phyloP scores from a whole-genome alignment of 2,329 filamentous ascomycete genomes.

The Neopestalotiopsis sp. region DNA sequence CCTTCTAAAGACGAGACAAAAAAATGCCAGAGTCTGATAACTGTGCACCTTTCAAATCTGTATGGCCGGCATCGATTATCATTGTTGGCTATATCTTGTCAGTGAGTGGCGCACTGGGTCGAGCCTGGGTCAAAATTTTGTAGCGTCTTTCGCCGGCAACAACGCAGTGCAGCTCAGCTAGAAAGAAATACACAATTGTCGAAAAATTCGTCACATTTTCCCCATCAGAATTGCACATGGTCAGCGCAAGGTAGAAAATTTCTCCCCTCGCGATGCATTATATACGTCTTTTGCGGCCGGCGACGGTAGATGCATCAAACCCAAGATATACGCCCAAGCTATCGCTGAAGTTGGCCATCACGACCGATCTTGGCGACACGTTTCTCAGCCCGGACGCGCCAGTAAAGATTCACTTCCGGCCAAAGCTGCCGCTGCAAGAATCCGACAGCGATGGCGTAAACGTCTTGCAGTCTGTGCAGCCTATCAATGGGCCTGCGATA shows the following conservation, averaged over 20 bases:
- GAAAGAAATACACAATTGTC: too few species aligned
- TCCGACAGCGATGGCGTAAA: conserved; percentile 32
- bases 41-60: too few species aligned
- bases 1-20: too few species aligned
- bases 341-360: conserved; percentile 57
- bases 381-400: conserved; percentile 53
- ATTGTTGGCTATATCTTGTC: too few species aligned
- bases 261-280: conserved; percentile 55
- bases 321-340: conserved; percentile 26
- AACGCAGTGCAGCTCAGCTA: too few species aligned
- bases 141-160: too few species aligned
- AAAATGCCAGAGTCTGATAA: too few species aligned
- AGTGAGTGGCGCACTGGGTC: too few species aligned
- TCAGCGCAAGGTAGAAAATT: neutral
- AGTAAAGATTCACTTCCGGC: conserved; percentile 44
- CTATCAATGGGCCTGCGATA: neutral
- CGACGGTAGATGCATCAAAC: conserved; percentile 39
- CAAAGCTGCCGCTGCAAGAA: conserved; percentile 35
- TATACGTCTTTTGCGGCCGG: conserved; percentile 58
- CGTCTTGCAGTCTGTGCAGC: conserved; percentile 21
- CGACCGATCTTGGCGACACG: conserved; percentile 62
- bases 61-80: too few species aligned
- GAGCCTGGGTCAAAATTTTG: too few species aligned
- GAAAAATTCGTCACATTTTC: neutral
- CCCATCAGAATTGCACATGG: neutral